These are phyloP conservation scores for Metschnikowia proteae DNA, from an alignment of 805 yeast species.

Conservation along the genomic window DNA sequence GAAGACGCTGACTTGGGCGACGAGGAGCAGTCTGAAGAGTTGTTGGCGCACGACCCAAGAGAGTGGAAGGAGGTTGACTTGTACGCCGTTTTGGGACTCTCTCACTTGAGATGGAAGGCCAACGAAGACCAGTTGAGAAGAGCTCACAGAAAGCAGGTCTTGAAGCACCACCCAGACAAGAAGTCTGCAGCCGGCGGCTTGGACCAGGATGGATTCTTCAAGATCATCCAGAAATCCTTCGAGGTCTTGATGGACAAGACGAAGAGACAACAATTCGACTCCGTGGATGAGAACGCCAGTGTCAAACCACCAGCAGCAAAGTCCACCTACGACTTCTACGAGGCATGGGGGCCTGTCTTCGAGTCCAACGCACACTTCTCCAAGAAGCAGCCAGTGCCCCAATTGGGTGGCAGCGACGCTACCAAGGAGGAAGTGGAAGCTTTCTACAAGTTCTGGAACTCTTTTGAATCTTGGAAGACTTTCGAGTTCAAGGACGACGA, in stretches of 20 bases:
- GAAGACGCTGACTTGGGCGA: conserved; percentile 66
- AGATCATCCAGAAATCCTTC: conserved; percentile 94
- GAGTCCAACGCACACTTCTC: conserved; percentile 90
- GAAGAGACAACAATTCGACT: conserved; percentile 91
- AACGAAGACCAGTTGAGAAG: conserved; percentile 89
- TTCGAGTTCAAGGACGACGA: conserved; percentile 98
- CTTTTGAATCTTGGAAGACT: conserved; percentile 96
- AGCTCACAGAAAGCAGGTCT: conserved; percentile 95
- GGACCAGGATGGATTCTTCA: conserved; percentile 95
- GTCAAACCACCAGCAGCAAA: conserved; percentile 73
- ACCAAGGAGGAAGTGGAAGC: conserved; percentile 77
- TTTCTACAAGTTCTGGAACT: conserved; percentile 89
- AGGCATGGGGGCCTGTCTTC: conserved; percentile 90
- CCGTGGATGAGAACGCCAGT: conserved; percentile 87
- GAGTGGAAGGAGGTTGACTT: conserved; percentile 97
- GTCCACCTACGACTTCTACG: conserved; percentile 74
- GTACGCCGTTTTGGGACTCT: conserved; percentile 92
- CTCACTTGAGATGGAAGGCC: conserved; percentile 87
- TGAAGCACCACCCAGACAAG: conserved; percentile 98
- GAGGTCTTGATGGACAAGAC: conserved; percentile 82
- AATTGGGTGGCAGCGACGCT: conserved; percentile 64
- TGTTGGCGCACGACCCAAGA: conserved; percentile 89
- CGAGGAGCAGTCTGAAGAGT: conserved; percentile 63
- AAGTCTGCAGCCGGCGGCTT: conserved; percentile 86
- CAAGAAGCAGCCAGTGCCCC: conserved; percentile 84